Conservation (phyloP, 805 yeast species). For the Yamadazyma laniorum region DNA sequence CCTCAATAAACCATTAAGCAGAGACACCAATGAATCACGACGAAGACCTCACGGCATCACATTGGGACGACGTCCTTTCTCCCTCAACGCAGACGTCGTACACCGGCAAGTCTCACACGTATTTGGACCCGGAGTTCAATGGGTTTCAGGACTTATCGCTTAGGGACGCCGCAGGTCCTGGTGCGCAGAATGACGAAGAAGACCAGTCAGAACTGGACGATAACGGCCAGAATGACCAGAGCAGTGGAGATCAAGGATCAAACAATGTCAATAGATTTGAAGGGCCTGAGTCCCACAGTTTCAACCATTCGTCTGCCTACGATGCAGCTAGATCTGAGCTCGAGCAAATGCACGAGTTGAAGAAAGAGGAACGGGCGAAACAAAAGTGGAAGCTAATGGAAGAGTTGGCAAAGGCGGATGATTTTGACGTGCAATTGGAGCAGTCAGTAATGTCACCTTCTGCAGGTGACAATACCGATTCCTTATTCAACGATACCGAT, state of each 20-base stretch:
- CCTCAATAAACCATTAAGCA: too few relatives aligned
- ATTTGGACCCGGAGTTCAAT: slow-evolving; percentile 14
- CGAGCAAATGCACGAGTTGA: slow-evolving; percentile 31
- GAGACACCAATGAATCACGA: slow-evolving; percentile 46
- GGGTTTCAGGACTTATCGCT: slow-evolving; percentile 21
- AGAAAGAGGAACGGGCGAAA: slow-evolving; percentile 32
- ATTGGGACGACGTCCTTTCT: slow-evolving; percentile 60
- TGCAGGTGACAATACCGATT: slow-evolving; percentile 19
- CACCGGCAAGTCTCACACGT: slow-evolving; percentile 4
- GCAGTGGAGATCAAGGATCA: slow-evolving; percentile 8
- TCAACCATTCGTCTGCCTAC: slow-evolving; percentile 9
- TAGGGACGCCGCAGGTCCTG: slow-evolving; percentile 5
- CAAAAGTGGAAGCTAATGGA: slow-evolving; percentile 36
- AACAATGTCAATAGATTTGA: background rate
- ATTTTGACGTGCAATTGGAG: slow-evolving; percentile 29
- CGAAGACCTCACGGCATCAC: slow-evolving; percentile 49
- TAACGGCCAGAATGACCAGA: slow-evolving; percentile 9
- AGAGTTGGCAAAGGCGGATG: slow-evolving; percentile 41
- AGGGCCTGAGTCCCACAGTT: background rate
- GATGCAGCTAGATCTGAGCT: slow-evolving; percentile 15
- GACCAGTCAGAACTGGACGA: slow-evolving; percentile 17
- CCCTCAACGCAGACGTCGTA: slow-evolving; percentile 24
- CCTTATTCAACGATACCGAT: slow-evolving; percentile 33
- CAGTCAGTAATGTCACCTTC: slow-evolving; percentile 30
- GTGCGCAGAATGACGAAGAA: slow-evolving; percentile 4